Evolutionary conservation across 2,329 filamentous ascomycete species (phyloP).

Genomic region (Exserohilum rostratum): DNA sequence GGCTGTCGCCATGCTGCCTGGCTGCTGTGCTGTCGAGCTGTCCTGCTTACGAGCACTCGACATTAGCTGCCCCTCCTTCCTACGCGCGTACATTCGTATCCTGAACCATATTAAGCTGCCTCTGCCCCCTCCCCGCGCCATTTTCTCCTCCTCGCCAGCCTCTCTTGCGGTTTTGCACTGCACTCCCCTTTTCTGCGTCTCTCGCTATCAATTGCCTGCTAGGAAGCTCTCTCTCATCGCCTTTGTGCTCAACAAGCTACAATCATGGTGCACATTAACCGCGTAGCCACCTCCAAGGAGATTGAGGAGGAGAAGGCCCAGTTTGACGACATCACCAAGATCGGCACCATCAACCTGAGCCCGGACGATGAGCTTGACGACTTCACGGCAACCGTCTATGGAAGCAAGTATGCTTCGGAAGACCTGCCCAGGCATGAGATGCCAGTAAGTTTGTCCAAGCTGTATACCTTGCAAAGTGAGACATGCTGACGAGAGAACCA

Average conservation of each 20-base stretch:
- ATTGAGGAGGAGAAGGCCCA: constrained; percentile 36
- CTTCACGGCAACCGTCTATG: constrained; percentile 84
- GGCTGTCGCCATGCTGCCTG: constrained; percentile 8
- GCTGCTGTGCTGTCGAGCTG: constrained; percentile 7
- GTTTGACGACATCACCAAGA: constrained; percentile 22
- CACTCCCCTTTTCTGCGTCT: not conserved
- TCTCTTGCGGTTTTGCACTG: not conserved
- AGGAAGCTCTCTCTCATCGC: not conserved
- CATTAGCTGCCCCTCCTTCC: not conserved
- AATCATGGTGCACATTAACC: constrained; percentile 58
- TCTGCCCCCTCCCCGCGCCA: not conserved
- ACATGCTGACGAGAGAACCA: constrained; percentile 9
- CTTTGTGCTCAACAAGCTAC: not conserved
- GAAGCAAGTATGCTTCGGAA: constrained; percentile 78
- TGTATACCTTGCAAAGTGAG: not conserved
- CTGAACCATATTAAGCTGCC: constrained; percentile 18
- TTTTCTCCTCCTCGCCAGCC: not conserved
- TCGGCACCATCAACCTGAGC: constrained; percentile 32
- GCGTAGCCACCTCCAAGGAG: constrained; percentile 51
- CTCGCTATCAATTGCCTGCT: too few species aligned
- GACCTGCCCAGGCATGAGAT: constrained; percentile 85
- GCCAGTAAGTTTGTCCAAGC: constrained; percentile 64
- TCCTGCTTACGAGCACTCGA: not conserved
- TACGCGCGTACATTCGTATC: not conserved
- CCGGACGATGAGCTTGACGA: constrained; percentile 52